phyloP scores from a whole-genome alignment of 768 basidiomycete species.

The Phaeotremella skinneri region DNA sequence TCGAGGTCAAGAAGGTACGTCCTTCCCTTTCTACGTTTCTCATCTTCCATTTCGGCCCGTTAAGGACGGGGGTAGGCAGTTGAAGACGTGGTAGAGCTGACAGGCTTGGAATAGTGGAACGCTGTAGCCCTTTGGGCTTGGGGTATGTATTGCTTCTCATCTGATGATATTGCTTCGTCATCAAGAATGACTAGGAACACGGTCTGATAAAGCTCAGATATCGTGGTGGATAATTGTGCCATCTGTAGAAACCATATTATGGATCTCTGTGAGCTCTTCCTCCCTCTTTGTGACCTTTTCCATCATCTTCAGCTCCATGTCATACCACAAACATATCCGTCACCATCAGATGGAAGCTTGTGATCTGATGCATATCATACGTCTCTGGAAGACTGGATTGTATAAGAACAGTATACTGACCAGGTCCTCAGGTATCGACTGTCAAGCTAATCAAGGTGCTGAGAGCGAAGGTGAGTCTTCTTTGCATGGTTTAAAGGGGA shows the following conservation, averaged over 20 bases:
- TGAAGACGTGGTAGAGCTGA: background rate
- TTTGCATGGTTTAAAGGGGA: background rate
- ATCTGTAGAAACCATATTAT: conserved; percentile 99
- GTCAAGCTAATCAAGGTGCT: conserved; percentile 97
- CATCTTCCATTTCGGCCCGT: background rate
- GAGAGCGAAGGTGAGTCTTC: conserved; percentile 68
- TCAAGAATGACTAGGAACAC: background rate
- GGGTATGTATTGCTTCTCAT: conserved; percentile 60
- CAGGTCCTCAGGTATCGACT: conserved; percentile 79
- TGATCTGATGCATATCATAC: background rate
- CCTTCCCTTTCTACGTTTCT: background rate
- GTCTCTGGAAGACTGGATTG: too few species aligned
- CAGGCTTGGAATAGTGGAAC: conserved; percentile 73
- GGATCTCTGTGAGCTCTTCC: conserved; percentile 80
- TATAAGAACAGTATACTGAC: too few species aligned
- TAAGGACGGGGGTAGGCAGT: too few species aligned
- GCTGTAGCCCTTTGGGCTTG: conserved; percentile 98
- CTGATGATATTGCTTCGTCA: too few species aligned
- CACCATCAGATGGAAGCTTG: background rate
- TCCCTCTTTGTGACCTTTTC: background rate
- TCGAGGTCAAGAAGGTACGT: conserved; percentile 97
- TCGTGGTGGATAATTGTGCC: conserved; percentile 98
- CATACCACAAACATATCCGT: background rate
- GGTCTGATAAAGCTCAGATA: conserved; percentile 60
- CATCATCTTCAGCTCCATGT: background rate